Evolutionary conservation across 164 flowering plant species (phyloP).

Genomic region (Vitis rupestris): DNA sequence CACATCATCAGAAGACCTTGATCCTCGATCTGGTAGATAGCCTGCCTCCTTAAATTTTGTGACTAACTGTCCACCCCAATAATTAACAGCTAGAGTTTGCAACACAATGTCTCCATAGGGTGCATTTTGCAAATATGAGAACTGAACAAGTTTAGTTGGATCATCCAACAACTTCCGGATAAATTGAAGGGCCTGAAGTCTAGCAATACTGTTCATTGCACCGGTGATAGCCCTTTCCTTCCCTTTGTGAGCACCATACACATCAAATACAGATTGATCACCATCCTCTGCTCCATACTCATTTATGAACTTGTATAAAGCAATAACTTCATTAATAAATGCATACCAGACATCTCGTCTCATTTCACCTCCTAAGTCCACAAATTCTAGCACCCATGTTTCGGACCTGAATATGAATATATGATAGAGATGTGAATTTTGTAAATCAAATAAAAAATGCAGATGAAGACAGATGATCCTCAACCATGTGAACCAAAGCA

Average conservation of each 20-base stretch:
- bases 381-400: constrained; percentile 82
- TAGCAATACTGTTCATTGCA: constrained; percentile 64
- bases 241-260: constrained; percentile 82
- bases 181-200: constrained; percentile 85
- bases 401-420: constrained; percentile 48
- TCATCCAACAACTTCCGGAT: constrained; percentile 74
- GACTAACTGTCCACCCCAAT: constrained; percentile 84
- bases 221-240: constrained; percentile 53
- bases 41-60: constrained; percentile 31
- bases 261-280: constrained; percentile 53
- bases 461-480: not conserved
- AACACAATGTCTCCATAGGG: constrained; percentile 79
- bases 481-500: not conserved
- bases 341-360: constrained; percentile 97
- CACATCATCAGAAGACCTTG: constrained; percentile 25
- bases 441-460: not conserved
- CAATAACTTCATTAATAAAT: constrained; percentile 73
- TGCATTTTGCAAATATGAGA: constrained; percentile 67
- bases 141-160: constrained; percentile 81
- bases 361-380: constrained; percentile 91
- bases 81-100: constrained; percentile 84
- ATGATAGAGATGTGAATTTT: not conserved
- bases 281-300: constrained; percentile 81
- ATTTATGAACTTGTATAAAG: constrained; percentile 60
- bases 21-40: constrained; percentile 19